Evolutionary conservation across 352 stramenopile species (phyloP).

Genomic region (Phytopythium delawarense): DNA sequence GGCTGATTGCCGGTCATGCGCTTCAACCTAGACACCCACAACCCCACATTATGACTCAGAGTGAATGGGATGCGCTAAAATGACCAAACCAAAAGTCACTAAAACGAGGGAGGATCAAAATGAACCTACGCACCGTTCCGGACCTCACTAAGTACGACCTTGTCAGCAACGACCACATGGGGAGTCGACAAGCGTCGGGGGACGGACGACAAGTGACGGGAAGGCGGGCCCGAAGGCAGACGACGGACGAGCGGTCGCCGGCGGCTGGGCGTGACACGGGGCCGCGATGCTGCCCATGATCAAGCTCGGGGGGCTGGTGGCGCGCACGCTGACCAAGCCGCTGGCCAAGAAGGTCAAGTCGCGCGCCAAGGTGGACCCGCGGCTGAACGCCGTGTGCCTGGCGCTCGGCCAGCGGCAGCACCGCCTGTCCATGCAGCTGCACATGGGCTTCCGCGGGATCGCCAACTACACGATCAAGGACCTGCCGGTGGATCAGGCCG

Average conservation of each 20-base stretch:
- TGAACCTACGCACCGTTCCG: too few relatives aligned
- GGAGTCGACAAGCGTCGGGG: too few relatives aligned
- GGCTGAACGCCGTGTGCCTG: slow-evolving; percentile 57
- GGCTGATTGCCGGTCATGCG: too few relatives aligned
- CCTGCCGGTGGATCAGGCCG: slow-evolving; percentile 59
- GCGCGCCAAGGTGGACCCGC: slow-evolving; percentile 76
- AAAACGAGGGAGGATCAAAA: too few relatives aligned
- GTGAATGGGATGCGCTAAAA: too few relatives aligned
- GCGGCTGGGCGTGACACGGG: background rate
- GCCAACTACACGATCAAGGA: slow-evolving; percentile 79
- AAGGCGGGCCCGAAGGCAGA: background rate
- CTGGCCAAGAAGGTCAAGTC: slow-evolving; percentile 88
- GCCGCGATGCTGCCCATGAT: slow-evolving; percentile 70
- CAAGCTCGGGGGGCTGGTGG: slow-evolving; percentile 78
- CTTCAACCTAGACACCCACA: too few relatives aligned
- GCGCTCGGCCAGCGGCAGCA: slow-evolving; percentile 67
- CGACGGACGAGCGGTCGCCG: background rate
- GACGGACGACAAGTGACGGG: background rate
- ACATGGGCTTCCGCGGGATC: slow-evolving; percentile 80
- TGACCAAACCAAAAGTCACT: too few relatives aligned
- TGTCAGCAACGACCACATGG: too few relatives aligned
- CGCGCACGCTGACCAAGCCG: slow-evolving; percentile 80
- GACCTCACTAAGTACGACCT: too few relatives aligned
- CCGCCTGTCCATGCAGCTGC: slow-evolving; percentile 53
- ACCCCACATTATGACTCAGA: too few relatives aligned